Conservation (phyloP, 176 grass and related monocot species). For the Phoenix dactylifera region DNA sequence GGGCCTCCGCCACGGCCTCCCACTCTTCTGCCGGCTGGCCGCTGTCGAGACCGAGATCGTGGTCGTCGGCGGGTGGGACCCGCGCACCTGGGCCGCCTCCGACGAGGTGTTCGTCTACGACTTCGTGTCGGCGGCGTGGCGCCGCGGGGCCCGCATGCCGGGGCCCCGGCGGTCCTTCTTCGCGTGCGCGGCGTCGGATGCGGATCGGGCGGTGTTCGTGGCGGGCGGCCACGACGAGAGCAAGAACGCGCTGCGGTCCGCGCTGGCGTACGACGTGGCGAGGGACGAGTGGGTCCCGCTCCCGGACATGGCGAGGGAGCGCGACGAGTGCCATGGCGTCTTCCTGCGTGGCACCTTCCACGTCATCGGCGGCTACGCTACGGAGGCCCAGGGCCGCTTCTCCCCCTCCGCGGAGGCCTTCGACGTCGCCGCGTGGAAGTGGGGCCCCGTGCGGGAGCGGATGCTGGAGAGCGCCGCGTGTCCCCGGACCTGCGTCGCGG, state of each 20-base stretch:
- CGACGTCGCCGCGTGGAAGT: slow-evolving; percentile 31
- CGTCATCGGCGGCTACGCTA: slow-evolving; percentile 77
- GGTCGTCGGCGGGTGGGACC: slow-evolving; percentile 75
- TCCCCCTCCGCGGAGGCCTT: slow-evolving; percentile 44
- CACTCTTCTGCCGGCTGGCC: slow-evolving; percentile 76
- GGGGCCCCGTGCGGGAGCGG: slow-evolving; percentile 23
- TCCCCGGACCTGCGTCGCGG: slow-evolving; percentile 38
- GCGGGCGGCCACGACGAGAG: slow-evolving; percentile 89
- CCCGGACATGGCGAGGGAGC: slow-evolving; percentile 66
- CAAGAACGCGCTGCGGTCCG: slow-evolving; percentile 85
- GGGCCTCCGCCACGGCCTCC: slow-evolving; percentile 27
- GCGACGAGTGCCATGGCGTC: slow-evolving; percentile 73
- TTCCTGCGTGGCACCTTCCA: slow-evolving; percentile 43
- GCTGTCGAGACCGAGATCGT: slow-evolving; percentile 44
- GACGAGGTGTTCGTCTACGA: slow-evolving; percentile 73
- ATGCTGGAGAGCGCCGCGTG: slow-evolving; percentile 36
- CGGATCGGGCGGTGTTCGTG: slow-evolving; percentile 34
- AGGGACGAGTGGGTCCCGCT: slow-evolving; percentile 43
- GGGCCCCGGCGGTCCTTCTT: slow-evolving; percentile 67
- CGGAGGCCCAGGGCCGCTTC: slow-evolving; percentile 65
- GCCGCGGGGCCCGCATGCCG: slow-evolving; percentile 35
- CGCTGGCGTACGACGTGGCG: slow-evolving; percentile 52
- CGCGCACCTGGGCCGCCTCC: slow-evolving; percentile 58
- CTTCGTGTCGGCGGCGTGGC: slow-evolving; percentile 48
- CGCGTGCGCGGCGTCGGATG: slow-evolving; percentile 39